Base-by-base conservation (phyloP, 768 basidiomycete species). In the Trametes elegans region DNA sequence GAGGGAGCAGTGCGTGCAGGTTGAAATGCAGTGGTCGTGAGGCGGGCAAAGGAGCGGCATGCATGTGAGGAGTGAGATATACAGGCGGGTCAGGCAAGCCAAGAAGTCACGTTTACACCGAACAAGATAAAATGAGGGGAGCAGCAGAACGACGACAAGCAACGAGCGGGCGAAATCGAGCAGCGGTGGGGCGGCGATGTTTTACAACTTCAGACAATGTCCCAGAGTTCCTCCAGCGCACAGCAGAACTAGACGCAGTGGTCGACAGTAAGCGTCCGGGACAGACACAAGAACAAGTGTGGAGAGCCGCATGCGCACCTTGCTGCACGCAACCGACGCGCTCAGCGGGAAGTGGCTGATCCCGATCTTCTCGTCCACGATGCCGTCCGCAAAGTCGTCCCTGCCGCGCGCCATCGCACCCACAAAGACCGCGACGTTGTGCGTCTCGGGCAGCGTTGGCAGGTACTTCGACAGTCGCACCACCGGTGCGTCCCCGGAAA, bases 391-490 rank as follows among this genome's bases (percentile, higher is more conserved):
- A 74, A 99, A 99, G 73, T 96, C 92, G 62, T 99, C 97, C 46
- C 82, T 85, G 10, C 96, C 96, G 54, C 96, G 79, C 6, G 96
- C 96, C 96, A 99, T 99, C 19, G 96, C 97, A 44, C 96, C 96
- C 52, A 99, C 94, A 63, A 98, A 97, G 50, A 99, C 90, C 16
- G 93, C 94, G 49, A 99, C 75, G 32, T 88, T 87, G 64, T 98
- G 93, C 5, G 91, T 90, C 50, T 87, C 79, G 0, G 95, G 94
- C 6, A 98, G 73, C 0, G 86, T 90, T 0, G 87, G 87, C 40
- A 99, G 76, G 74, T 92, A 98, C 53, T 81, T 76, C 1, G 92
- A 93, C 41, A 98, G 74, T 39, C 89, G 80, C 58, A 88, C 77
- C 2, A 86, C 88, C 8, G 82, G 88, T 2, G 94, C 87, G 64